A percentile compares a stretch with the other conserved stretches of the same genome.
Conservation (phyloP, 371 early-diverging fungal species). For the Dichotomocladium elegans region DNA sequence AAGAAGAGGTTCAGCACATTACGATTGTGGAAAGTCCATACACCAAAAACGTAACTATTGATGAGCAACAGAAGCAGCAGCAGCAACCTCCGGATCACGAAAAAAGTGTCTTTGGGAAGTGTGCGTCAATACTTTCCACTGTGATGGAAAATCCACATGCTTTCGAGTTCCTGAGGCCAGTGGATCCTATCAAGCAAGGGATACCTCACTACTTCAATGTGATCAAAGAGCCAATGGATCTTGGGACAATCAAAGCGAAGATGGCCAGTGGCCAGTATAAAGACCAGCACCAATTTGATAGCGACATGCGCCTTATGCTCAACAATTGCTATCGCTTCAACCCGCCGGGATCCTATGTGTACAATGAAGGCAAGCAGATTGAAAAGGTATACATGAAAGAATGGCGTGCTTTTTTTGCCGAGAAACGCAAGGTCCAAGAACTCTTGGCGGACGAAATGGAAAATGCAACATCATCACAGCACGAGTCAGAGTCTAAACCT, state of each 20-base stretch:
- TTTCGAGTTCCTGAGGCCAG: conserved; percentile 41
- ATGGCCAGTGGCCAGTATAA: conserved; percentile 36
- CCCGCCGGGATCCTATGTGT: conserved; percentile 70
- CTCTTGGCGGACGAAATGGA: no score
- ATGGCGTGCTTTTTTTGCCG: conserved; percentile 43
- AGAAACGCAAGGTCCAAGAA: conserved; percentile 9
- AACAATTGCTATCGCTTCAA: conserved; percentile 73
- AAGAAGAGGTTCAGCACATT: conserved; percentile 32
- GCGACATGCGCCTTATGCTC: conserved; percentile 48
- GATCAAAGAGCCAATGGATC: conserved; percentile 96
- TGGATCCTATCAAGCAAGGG: conserved; percentile 41
- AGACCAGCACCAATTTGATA: conserved; percentile 39
- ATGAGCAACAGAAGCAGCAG: no score
- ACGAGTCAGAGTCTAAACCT: no score
- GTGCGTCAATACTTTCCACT: conserved; percentile 17
- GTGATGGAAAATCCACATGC: conserved; percentile 29
- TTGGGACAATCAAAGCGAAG: conserved; percentile 87
- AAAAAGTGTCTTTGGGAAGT: conserved; percentile 32
- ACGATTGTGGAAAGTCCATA: conserved; percentile 47
- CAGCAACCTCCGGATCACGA: no score
- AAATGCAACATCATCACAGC: no score
- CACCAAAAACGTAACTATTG: not conserved
- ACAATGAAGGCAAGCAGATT: conserved; percentile 55
- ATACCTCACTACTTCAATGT: conserved; percentile 71
- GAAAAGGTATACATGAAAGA: conserved; percentile 56